Percentiles rank a stretch among this genome's conserved stretches.
phyloP scores from a whole-genome alignment of 345 rosid species.

The Nasturtium officinale region DNA sequence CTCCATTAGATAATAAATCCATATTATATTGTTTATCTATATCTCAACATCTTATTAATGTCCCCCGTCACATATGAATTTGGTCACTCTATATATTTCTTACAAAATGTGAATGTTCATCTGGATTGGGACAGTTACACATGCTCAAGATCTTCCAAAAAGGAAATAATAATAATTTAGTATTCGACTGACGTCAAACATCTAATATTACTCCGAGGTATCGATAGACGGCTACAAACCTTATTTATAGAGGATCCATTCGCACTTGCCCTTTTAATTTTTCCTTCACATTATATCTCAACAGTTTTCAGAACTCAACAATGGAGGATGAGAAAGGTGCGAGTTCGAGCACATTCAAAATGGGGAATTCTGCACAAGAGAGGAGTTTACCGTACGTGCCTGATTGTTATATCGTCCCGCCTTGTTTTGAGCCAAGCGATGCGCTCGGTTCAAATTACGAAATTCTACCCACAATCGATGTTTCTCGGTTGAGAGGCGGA shows the following conservation, averaged over 20 bases:
- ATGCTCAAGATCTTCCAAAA: conserved; percentile 10
- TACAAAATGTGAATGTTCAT: conserved; percentile 17
- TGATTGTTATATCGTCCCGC: conserved; percentile 44
- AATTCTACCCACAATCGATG: conserved; percentile 52
- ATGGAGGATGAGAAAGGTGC: conserved; percentile 44
- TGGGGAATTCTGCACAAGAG: conserved; percentile 57
- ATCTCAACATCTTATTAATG: conserved; percentile 26
- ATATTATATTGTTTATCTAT: not conserved
- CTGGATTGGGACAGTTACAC: conserved; percentile 24
- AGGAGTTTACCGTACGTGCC: conserved; percentile 48
- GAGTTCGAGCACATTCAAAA: conserved; percentile 43
- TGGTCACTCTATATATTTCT: conserved; percentile 20
- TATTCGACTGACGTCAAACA: conserved; percentile 26
- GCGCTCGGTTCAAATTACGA: conserved; percentile 29
- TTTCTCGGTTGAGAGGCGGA: conserved; percentile 45
- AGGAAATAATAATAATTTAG: conserved; percentile 16
- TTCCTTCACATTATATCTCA: not conserved
- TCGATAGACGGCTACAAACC: conserved; percentile 25
- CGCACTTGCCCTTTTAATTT: not conserved
- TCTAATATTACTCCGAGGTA: not conserved
- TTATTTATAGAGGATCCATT: conserved; percentile 26
- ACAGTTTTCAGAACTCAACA: not conserved
- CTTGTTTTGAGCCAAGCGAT: conserved; percentile 33
- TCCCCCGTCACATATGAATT: conserved; percentile 32
- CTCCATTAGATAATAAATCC: not conserved